Evolutionary conservation across 148 eudicot genomes (phyloP), one percentile per base, ranked within the genome.

Genomic region (Persicaria maculosa): DNA sequence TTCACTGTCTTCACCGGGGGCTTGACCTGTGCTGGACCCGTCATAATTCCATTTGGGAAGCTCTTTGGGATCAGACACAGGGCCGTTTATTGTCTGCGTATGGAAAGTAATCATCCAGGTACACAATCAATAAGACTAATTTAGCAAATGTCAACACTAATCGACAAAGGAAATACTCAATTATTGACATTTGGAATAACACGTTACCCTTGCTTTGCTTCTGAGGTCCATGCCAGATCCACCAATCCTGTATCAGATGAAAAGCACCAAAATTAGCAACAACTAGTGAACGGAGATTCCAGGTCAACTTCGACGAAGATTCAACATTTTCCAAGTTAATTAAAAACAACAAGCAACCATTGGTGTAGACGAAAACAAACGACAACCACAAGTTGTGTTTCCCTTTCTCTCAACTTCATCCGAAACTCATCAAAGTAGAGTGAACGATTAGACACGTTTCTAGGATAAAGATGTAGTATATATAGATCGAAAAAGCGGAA

Each of bases 221-320:
- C 98, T 85, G 72, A 93, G 47, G 53, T 93, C 98, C 90, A 89
- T 78, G 36, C 98, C 98, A 19, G 98, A 88, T 59, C 98, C 98
- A 70, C 98, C 98, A 68, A 93, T 89, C 98, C 98, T 91, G 80
- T 78, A 5, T 15, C 70, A 65, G 6, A 17, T 31, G 19, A 55
- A 14, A 68, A 43, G 11, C 44, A 73, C 25, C 68, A 15, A 19
- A 31, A 31, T 31, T 31, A 31, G 40, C 40, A 31, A 31, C 7
- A 22, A 7, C 22, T 9, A 59, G 65, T 22, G 14, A 22, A 22
- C 40, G 40, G 31, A 22, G 40, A 22, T 20, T 59, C 65, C 17
- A 62, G 1, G 68, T 65, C 68, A 62, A 62, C 45, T 62, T 62
- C 19, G 36, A 20, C 22, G 40, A 58, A 22, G 65, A 58, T 20